Evolutionary conservation across 805 yeast species (phyloP), one percentile per base, ranked within the genome.

Genomic region (Saturnispora quitensis): DNA sequence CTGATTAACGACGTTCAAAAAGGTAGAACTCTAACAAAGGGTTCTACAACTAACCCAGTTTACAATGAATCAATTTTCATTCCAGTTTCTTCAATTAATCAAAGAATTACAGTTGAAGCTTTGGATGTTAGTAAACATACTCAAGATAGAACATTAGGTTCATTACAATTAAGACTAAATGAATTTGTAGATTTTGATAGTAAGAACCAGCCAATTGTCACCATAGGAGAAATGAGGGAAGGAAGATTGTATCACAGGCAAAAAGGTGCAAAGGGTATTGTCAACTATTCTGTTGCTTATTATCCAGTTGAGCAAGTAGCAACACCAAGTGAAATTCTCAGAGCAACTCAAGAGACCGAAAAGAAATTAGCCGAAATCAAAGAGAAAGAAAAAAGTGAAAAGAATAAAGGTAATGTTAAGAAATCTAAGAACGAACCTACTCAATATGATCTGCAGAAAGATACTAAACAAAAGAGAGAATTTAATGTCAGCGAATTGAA

Each of bases 81-180:
- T 28, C 84, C 97, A 4, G 78, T 93, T 17, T 78, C 95, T 5
- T 84, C 91, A 44, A 80, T 89, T 24, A 84, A 85, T 63, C 97
- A 90, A 67, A 82, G 77, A 61, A 68, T 93, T 56, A 82, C 90
- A 2, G 65, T 93, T 51, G 98, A 93, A 65, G 95, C 82, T 6
- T 86, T 93, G 96, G 98, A 93, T 69, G 86, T 85, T 34, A 91
- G 90, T 69, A 77, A 76, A 53, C 76, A 71, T 50, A 78, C 84
- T n/a, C 78, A 81, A 43, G 99, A 93, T 68, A 81, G 97, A 61
- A 79, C 95, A 4, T 76, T 93, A 47, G 99, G 99, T 50, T 76
- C 84, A 2, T 84, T 87, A 69, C 84, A 82, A 60, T 69, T 93
- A 20, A 78, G 80, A 60, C 72, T 87, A 55, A 73, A 74, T 50